Evolutionary conservation across 805 yeast genomes (phyloP), one percentile per base, ranked within the genome.

Genomic region (Saccharomycopsis synnaedendra): DNA sequence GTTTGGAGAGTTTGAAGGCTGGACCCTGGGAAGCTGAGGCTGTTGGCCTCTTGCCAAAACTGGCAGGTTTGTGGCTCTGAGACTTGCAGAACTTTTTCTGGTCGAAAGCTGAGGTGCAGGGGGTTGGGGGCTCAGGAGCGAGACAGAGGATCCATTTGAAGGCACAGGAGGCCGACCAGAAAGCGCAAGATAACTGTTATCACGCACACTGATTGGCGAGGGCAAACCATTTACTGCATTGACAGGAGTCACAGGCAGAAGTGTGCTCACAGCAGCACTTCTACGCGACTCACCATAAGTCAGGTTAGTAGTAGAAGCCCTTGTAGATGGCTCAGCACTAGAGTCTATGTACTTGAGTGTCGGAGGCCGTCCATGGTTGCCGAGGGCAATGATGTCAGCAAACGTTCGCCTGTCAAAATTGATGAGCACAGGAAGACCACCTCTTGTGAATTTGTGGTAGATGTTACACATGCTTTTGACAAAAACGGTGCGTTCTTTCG

Each of bases 401-500:
- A 69, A 70, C 42, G 60, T 33, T 1, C 64, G 53, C 5, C 68
- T 52, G 49, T 74, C 81, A 70, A 82, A 76, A 50, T 76, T 73
- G 3, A 72, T 60, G 55, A 78, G 55, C 32, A 66, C 64, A 0
- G 86, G 86, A 4, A 75, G 61, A 35, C 67, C 66, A 0, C 83
- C 83, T 41, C 70, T 69, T 28, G 76, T 76, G 48, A 76, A 76
- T 54, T 73, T 74, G 52, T 74, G 69, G 57, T 66, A 81, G 32
- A 76, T 68, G 43, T 75, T 71, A 5, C 80, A 59, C 5, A 81
- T 52, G 5, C 76, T 69, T 5, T 71, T 70, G 19, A 78, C 64
- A 63, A 82, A 82, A 3, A 75, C 79, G 6, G 72, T 69, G 51
- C 82, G 70, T 54, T 78, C 87, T 47, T 72, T 71, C 1, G 78